Percentiles rank a stretch among this genome's conserved stretches.
Conservation (phyloP, 371 early-diverging fungal species). For the Zychaea mexicana region DNA sequence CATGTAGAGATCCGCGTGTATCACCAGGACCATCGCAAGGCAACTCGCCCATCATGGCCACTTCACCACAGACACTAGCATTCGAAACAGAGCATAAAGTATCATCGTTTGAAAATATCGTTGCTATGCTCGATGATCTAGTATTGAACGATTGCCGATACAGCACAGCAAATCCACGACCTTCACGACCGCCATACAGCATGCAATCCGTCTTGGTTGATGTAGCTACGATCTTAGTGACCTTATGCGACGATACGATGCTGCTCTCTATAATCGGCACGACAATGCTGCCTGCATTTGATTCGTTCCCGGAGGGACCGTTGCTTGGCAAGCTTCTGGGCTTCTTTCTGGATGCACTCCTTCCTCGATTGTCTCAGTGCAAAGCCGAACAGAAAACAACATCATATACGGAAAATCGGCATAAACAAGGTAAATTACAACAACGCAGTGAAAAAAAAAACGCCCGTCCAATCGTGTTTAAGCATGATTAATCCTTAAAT, state of each 20-base stretch:
- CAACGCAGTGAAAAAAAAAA: background rate
- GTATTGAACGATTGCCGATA: conserved; percentile 62
- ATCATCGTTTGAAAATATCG: conserved; percentile 32
- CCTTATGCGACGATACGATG: conserved; percentile 30
- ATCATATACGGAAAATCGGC: background rate
- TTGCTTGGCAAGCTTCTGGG: conserved; percentile 37
- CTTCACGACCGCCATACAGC: conserved; percentile 57
- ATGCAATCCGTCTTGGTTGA: conserved; percentile 58
- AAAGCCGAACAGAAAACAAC: background rate
- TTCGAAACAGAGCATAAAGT: background rate
- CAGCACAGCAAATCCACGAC: conserved; percentile 50
- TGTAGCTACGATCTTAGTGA: conserved; percentile 40
- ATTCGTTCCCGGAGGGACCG: conserved; percentile 33
- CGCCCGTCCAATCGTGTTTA: no score
- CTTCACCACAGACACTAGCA: background rate
- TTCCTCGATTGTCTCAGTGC: conserved; percentile 33
- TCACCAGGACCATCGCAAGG: background rate
- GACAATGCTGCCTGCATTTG: conserved; percentile 46
- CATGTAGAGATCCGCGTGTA: background rate
- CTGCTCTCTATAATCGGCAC: conserved; percentile 36
- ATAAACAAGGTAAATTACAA: background rate
- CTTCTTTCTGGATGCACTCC: conserved; percentile 38
- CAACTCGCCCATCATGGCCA: conserved; percentile 1
- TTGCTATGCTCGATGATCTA: conserved; percentile 49
- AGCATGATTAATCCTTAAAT: no score